Evolutionary conservation across 2,329 filamentous ascomycete species (phyloP), one percentile per base, ranked within the genome.

Genomic region (Hirsutella thompsonii): DNA sequence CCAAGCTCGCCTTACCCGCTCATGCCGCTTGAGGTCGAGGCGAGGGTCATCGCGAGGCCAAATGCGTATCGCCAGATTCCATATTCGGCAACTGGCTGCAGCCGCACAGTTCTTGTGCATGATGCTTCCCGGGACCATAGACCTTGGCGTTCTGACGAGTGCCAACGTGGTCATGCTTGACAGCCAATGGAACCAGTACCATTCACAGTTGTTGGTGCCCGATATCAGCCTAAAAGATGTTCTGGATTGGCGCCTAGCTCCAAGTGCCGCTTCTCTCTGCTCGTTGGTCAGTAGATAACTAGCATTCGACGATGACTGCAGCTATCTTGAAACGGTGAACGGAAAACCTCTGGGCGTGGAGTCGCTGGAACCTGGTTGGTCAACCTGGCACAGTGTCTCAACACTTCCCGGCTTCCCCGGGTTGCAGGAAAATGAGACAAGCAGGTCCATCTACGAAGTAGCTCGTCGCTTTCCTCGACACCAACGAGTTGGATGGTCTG

Each of bases 201-300:
- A 3, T 14, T 18, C 32, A 18, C 18, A 9, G 13, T 19, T 35
- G 16, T 38, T 38, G 42, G n/a, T 44, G 39, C 42, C 42, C 35
- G 36, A 44, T 16, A 20, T 38, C 38, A 38, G 39, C 38, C 42
- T 19, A 36, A 44, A 16, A 5, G 32, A 19, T 19, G 6, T 40
- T 14, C 33, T 5, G 9, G 5, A 14, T 29, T 14, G 18, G 8
- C 13, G 20, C 16, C 21, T 10, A 6, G n/a, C 19, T 35, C 36
- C 20, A 37, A 6, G 8, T 6, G 23, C 14, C 30, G 5, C 38
- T 37, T 20, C 29, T 35, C 23, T 40, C 13, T 40, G 35, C 35
- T 37, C 29, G 28, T 19, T 19, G 35, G 20, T 26, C 18, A 9
- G 23, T 14, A 26, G 13, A 5, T 8, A 36, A 35, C 16, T 23